A percentile compares a stretch with the other conserved stretches of the same genome.
phyloP scores from a whole-genome alignment of 1,284 basidiomycete species.

The Phellinidium pouzarii region DNA sequence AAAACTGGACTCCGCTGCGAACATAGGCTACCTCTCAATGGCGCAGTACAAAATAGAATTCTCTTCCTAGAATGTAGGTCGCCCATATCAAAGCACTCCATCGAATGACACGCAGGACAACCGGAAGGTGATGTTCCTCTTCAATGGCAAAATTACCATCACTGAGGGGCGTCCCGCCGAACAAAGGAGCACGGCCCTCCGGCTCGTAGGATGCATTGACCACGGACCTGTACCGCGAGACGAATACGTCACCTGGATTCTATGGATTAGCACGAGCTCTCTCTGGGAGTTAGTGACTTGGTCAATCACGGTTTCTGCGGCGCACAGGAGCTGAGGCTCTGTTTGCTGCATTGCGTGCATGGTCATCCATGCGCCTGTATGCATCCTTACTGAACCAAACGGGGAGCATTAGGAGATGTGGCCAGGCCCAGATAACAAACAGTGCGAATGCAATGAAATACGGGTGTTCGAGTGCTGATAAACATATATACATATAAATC shows the following conservation, averaged over 20 bases:
- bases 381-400: constrained; percentile 18
- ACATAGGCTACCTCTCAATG: too few relatives aligned
- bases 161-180: constrained; percentile 17
- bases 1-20: too few relatives aligned
- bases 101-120: constrained; percentile 14
- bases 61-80: constrained; percentile 13
- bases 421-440: constrained; percentile 16
- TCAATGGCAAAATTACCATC: constrained; percentile 16
- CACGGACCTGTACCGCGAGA: constrained; percentile 11
- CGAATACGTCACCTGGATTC: constrained; percentile 11
- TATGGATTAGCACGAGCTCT: neutral
- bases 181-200: constrained; percentile 3
- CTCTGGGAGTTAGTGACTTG: neutral
- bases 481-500: neutral
- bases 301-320: constrained; percentile 12
- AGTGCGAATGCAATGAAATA: constrained; percentile 16
- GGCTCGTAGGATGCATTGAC: constrained; percentile 12
- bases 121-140: constrained; percentile 12
- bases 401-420: constrained; percentile 18
- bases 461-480: constrained; percentile 17
- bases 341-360: constrained; percentile 5
- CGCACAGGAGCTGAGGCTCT: constrained; percentile 6
- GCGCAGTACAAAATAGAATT: constrained; percentile 9
- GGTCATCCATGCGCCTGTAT: constrained; percentile 13
- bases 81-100: constrained; percentile 17